phyloP scores from a whole-genome alignment of 164 flowering plant genomes.

The Chloranthus sessilifolius region DNA sequence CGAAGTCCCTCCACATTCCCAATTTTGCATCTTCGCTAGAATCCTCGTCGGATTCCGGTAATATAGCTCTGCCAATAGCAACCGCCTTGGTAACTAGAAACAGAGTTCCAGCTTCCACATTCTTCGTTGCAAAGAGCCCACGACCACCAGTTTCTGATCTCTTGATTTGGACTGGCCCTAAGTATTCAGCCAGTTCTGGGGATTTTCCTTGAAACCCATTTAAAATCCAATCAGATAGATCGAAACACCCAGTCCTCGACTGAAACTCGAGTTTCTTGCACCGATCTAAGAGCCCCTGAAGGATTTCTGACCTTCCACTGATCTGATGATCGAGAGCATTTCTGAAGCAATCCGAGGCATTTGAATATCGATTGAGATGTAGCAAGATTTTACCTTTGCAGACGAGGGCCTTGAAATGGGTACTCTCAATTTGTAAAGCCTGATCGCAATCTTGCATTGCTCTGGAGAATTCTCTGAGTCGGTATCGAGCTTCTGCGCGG shows the following conservation, averaged over 20 bases:
- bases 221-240: slow-evolving; percentile 74
- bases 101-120: slow-evolving; percentile 59
- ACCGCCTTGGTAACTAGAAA: slow-evolving; percentile 68
- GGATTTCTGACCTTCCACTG: slow-evolving; percentile 32
- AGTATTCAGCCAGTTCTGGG: slow-evolving; percentile 67
- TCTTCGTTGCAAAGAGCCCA: slow-evolving; percentile 64
- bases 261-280: slow-evolving; percentile 66
- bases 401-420: slow-evolving; percentile 75
- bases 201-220: slow-evolving; percentile 49
- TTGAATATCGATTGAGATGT: slow-evolving; percentile 40
- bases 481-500: slow-evolving; percentile 62
- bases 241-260: slow-evolving; percentile 68
- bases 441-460: slow-evolving; percentile 66
- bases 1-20: slow-evolving; percentile 90
- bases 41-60: slow-evolving; percentile 37
- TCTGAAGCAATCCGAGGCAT: slow-evolving; percentile 58
- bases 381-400: slow-evolving; percentile 83
- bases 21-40: slow-evolving; percentile 43
- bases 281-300: slow-evolving; percentile 50
- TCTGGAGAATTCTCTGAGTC: slow-evolving; percentile 28
- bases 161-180: slow-evolving; percentile 62
- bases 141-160: slow-evolving; percentile 63
- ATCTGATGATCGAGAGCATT: slow-evolving; percentile 44
- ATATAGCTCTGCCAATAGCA: slow-evolving; percentile 67
- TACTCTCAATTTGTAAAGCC: slow-evolving; percentile 50